Conservation (phyloP, 495 filamentous ascomycete species). For the Hyphodiscus hymeniophilus region DNA sequence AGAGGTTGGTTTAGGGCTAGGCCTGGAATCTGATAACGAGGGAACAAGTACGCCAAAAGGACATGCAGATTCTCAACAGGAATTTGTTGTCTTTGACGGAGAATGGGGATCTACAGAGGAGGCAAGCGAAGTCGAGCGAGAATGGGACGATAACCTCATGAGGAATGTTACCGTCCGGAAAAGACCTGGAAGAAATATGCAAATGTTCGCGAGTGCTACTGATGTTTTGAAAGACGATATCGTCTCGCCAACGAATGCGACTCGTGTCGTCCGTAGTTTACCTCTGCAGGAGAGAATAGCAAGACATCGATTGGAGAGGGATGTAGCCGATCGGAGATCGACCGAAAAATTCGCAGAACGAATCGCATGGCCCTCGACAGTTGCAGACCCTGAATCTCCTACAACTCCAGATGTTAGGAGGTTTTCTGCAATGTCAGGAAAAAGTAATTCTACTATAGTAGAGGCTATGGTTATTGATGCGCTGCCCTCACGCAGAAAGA, state of each 20-base stretch:
- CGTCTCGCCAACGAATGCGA: slow-evolving; percentile 40
- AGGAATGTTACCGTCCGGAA: slow-evolving; percentile 51
- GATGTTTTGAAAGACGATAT: slow-evolving; percentile 40
- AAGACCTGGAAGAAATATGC: slow-evolving; percentile 24
- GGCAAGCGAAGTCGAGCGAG: slow-evolving; percentile 34
- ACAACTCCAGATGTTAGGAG: slow-evolving; percentile 37
- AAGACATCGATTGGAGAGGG: slow-evolving; percentile 30
- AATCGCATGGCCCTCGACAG: slow-evolving; percentile 5
- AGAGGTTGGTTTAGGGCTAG: slow-evolving; percentile 41
- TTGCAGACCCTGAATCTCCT: slow-evolving; percentile 31
- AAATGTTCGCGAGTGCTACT: slow-evolving; percentile 23
- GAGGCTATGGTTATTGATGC: slow-evolving; percentile 63
- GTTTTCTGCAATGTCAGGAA: slow-evolving; percentile 54
- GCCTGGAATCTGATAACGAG: slow-evolving; percentile 33
- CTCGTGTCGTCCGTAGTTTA: slow-evolving; percentile 36
- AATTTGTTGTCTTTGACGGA: slow-evolving; percentile 40
- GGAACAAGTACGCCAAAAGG: slow-evolving; percentile 20
- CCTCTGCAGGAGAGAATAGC: slow-evolving; percentile 38
- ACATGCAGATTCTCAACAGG: slow-evolving; percentile 18
- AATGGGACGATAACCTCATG: slow-evolving; percentile 47
- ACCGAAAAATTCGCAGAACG: slow-evolving; percentile 24
- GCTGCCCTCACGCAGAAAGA: slow-evolving; percentile 45
- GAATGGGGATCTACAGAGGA: slow-evolving; percentile 32
- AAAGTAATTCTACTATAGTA: slow-evolving; percentile 55
- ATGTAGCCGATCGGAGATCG: slow-evolving; percentile 21